Percentiles rank a stretch among this genome's conserved stretches.
Evolutionary conservation across 768 basidiomycete genomes (phyloP).

Genomic region (Collybia mongolica): DNA sequence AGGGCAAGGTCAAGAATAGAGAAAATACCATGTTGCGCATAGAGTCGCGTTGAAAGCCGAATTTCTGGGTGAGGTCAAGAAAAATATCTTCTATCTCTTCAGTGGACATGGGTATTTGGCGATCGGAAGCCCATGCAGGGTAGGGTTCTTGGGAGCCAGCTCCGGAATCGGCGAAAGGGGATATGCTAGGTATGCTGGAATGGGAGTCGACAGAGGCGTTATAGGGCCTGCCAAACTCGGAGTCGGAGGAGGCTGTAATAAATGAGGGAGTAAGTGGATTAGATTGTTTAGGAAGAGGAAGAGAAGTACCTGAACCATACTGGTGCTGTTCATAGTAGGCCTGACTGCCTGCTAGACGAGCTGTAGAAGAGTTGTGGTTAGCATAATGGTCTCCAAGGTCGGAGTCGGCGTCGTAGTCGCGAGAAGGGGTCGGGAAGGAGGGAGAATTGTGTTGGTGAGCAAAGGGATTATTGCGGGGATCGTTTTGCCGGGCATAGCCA

Average conservation of each 20-base stretch:
- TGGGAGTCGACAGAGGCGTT: conserved; percentile 61
- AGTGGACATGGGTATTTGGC: conserved; percentile 93
- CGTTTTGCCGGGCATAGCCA: conserved; percentile 21
- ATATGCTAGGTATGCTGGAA: conserved; percentile 54
- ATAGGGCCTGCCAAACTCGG: conserved; percentile 45
- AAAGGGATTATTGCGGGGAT: conserved; percentile 28
- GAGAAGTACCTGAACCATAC: conserved; percentile 18
- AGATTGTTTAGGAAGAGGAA: background rate
- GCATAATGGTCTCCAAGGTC: conserved; percentile 53
- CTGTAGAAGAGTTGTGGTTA: conserved; percentile 50
- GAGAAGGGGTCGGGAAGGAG: conserved; percentile 27
- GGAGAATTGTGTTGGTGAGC: conserved; percentile 21
- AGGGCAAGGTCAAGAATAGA: background rate
- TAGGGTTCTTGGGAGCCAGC: conserved; percentile 66
- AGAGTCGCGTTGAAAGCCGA: conserved; percentile 95
- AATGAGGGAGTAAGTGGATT: conserved; percentile 6
- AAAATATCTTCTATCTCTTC: conserved; percentile 99
- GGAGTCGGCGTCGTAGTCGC: conserved; percentile 47
- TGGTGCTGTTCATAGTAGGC: conserved; percentile 36
- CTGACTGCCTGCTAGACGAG: conserved; percentile 50
- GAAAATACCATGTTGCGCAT: conserved; percentile 88
- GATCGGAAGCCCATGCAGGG: conserved; percentile 93
- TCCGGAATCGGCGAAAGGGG: conserved; percentile 58
- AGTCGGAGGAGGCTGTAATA: conserved; percentile 24
- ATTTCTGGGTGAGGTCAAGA: conserved; percentile 97